phyloP scores from a whole-genome alignment of 345 rosid species.

The Ceriops decandra region DNA sequence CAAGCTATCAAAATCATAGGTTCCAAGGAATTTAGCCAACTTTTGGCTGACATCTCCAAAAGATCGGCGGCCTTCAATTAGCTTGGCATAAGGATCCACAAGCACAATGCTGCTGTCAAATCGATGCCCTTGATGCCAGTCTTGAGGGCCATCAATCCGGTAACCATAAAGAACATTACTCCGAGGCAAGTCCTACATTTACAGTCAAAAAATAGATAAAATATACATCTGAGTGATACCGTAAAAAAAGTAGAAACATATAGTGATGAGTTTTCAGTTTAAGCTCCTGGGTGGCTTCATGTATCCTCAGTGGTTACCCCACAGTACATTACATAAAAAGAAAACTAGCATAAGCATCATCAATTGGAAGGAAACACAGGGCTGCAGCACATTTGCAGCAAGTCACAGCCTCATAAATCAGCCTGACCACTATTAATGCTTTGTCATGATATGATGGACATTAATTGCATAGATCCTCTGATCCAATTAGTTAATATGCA shows the following conservation, averaged over 20 bases:
- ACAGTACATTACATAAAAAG: too few species aligned
- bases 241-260: not conserved
- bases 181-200: constrained; percentile 63
- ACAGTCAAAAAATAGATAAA: not conserved
- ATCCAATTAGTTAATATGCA: too few species aligned
- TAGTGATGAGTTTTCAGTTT: too few species aligned
- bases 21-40: constrained; percentile 62
- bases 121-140: constrained; percentile 81
- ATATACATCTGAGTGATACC: not conserved
- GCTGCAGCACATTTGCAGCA: too few species aligned
- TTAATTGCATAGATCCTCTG: too few species aligned
- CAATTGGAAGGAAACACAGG: too few species aligned
- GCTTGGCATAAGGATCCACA: constrained; percentile 87
- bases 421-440: too few species aligned
- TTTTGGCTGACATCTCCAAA: constrained; percentile 70
- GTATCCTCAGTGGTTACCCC: too few species aligned
- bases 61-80: constrained; percentile 67
- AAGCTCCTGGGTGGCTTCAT: too few species aligned
- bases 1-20: constrained; percentile 73
- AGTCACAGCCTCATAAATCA: too few species aligned
- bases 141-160: constrained; percentile 76
- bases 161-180: constrained; percentile 78
- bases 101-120: constrained; percentile 60
- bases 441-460: too few species aligned
- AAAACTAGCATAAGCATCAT: too few species aligned